phyloP scores from a whole-genome alignment of 2,329 filamentous ascomycete genomes.

The Meredithiella fracta region DNA sequence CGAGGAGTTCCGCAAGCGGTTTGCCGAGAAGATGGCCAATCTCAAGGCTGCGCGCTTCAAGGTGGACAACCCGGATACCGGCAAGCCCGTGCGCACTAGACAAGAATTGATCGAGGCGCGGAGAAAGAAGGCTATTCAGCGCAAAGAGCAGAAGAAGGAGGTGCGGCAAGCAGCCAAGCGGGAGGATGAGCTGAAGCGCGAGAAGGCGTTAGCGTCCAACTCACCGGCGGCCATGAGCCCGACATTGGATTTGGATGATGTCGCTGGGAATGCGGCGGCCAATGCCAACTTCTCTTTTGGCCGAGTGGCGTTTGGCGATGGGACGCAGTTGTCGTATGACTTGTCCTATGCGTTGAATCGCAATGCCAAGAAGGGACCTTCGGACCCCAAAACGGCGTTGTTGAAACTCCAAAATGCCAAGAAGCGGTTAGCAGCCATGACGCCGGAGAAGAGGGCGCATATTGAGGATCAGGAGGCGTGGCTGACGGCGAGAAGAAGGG shows the following conservation, averaged over 20 bases:
- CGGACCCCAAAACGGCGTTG: constrained; percentile 74
- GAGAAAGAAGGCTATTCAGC: constrained; percentile 70
- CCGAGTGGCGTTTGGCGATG: constrained; percentile 78
- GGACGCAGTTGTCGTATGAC: constrained; percentile 59
- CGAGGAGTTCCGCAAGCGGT: constrained; percentile 57
- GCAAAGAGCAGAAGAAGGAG: constrained; percentile 80
- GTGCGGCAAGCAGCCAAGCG: constrained; percentile 59
- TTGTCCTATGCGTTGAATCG: constrained; percentile 40
- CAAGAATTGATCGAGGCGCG: constrained; percentile 85
- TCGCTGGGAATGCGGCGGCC: constrained; percentile 10
- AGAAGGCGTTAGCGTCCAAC: constrained; percentile 45
- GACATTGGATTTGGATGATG: constrained; percentile 29
- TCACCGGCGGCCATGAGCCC: constrained; percentile 45
- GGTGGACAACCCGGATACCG: constrained; percentile 60
- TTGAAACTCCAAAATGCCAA: constrained; percentile 74
- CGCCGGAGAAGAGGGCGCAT: constrained; percentile 65
- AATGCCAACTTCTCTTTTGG: constrained; percentile 63
- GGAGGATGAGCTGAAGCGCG: constrained; percentile 55
- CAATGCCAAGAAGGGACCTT: constrained; percentile 60
- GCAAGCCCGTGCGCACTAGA: constrained; percentile 66
- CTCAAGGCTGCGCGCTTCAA: constrained; percentile 65
- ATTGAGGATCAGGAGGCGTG: constrained; percentile 88
- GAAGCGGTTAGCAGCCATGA: constrained; percentile 57
- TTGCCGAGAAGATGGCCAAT: constrained; percentile 70
- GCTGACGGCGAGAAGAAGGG: constrained; percentile 77